Evolutionary conservation across 2,329 filamentous ascomycete species (phyloP).

Genomic region (Coniochaeta sp.): DNA sequence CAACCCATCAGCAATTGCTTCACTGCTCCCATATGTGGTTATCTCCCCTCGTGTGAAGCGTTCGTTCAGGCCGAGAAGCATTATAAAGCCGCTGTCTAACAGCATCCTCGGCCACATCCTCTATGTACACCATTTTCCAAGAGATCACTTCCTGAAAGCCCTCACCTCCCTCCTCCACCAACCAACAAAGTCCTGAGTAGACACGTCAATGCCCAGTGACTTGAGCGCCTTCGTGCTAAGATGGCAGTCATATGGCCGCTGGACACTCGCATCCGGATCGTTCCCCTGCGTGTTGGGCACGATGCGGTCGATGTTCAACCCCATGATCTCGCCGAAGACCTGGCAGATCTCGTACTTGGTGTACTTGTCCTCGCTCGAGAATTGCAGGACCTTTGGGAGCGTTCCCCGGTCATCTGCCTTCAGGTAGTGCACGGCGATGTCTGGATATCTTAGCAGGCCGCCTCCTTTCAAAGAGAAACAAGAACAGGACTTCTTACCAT

Average conservation of each 20-base stretch:
- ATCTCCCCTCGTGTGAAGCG: too few species aligned
- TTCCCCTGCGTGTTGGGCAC: slow-evolving; percentile 64
- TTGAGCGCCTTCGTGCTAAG: slow-evolving; percentile 68
- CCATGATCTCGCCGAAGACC: slow-evolving; percentile 72
- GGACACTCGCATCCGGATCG: slow-evolving; percentile 62
- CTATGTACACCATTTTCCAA: not conserved
- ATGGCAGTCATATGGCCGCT: slow-evolving; percentile 84
- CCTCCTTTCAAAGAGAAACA: slow-evolving; percentile 6
- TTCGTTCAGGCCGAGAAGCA: too few species aligned
- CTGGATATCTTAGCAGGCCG: slow-evolving; percentile 28
- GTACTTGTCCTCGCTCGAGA: slow-evolving; percentile 77
- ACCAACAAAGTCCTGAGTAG: slow-evolving; percentile 65
- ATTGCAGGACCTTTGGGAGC: slow-evolving; percentile 70
- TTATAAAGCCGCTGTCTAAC: too few species aligned
- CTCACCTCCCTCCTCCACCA: slow-evolving; percentile 71
- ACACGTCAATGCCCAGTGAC: slow-evolving; percentile 67
- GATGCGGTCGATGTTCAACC: slow-evolving; percentile 61
- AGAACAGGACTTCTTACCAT: slow-evolving; percentile 36
- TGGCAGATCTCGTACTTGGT: slow-evolving; percentile 89
- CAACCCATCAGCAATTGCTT: too few species aligned
- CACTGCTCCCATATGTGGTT: too few species aligned
- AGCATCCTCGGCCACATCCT: too few species aligned
- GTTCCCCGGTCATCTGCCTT: slow-evolving; percentile 35
- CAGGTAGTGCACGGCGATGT: slow-evolving; percentile 66
- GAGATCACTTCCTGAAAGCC: slow-evolving; percentile 34